Evolutionary conservation across 805 yeast genomes (phyloP).

Genomic region (Nakazawaea sp.): DNA sequence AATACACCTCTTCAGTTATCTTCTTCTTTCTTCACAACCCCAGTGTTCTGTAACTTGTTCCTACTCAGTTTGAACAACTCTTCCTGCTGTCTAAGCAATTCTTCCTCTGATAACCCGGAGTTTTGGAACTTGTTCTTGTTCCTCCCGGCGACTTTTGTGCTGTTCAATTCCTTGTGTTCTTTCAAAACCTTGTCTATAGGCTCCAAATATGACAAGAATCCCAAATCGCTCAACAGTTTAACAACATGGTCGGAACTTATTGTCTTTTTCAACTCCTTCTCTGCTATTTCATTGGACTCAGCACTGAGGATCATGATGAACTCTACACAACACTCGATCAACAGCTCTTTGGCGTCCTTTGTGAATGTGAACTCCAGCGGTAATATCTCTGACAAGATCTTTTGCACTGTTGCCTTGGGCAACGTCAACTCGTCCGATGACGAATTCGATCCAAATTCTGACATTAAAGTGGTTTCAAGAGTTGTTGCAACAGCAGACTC

Average conservation of each 20-base stretch:
- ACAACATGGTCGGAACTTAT: constrained; percentile 95
- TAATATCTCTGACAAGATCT: constrained; percentile 82
- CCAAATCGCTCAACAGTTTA: constrained; percentile 81
- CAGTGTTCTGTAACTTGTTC: constrained; percentile 24
- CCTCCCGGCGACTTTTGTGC: constrained; percentile 78
- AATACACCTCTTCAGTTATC: too few relatives aligned
- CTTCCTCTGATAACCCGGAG: constrained; percentile 89
- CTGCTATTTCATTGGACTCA: constrained; percentile 93
- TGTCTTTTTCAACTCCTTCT: constrained; percentile 91
- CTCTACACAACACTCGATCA: constrained; percentile 94
- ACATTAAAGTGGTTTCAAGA: too few relatives aligned
- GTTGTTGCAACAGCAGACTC: too few relatives aligned
- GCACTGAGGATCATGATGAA: constrained; percentile 92
- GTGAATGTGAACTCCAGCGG: constrained; percentile 86
- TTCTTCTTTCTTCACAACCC: constrained; percentile 7
- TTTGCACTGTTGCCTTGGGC: constrained; percentile 84
- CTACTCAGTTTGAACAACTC: constrained; percentile 64
- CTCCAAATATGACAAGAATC: constrained; percentile 78
- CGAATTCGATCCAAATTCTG: constrained; percentile 5
- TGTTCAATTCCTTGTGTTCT: constrained; percentile 73
- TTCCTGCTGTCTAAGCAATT: constrained; percentile 85
- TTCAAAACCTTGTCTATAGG: constrained; percentile 71
- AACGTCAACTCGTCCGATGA: constrained; percentile 26
- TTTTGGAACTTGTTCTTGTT: constrained; percentile 90
- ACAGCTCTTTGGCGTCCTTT: constrained; percentile 90